Conservation (phyloP, 257 asterid genomes). For the Nicotiana attenuata region DNA sequence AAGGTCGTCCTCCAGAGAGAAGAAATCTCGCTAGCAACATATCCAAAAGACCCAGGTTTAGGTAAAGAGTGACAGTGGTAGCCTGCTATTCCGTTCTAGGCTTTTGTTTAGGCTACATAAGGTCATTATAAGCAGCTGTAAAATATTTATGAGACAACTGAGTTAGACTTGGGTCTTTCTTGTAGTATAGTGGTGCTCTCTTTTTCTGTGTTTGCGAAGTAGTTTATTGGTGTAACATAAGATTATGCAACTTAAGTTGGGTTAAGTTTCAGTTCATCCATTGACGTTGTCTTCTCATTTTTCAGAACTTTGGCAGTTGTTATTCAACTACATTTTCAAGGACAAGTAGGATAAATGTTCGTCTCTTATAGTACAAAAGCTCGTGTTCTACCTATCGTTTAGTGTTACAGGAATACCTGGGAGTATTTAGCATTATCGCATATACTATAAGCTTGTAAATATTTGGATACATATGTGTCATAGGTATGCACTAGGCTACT, state of each 20-base stretch:
- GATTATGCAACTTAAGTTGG: conserved; percentile 4
- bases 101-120: neutral
- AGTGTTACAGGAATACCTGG: neutral
- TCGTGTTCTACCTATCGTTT: neutral
- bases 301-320: neutral
- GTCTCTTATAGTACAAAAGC: neutral
- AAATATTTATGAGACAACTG: neutral
- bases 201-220: neutral
- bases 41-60: conserved; percentile 45
- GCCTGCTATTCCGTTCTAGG: neutral
- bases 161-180: neutral
- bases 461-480: neutral
- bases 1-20: conserved; percentile 38
- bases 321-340: neutral
- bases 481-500: neutral
- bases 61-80: conserved; percentile 24
- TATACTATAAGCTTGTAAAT: neutral
- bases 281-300: neutral
- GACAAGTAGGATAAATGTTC: neutral
- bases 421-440: neutral
- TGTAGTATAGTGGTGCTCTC: neutral
- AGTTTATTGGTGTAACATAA: neutral
- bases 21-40: conserved; percentile 33
- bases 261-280: neutral
- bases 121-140: neutral